phyloP scores from a whole-genome alignment of 2,329 filamentous ascomycete species.

The Cladophialophora bantiana region DNA sequence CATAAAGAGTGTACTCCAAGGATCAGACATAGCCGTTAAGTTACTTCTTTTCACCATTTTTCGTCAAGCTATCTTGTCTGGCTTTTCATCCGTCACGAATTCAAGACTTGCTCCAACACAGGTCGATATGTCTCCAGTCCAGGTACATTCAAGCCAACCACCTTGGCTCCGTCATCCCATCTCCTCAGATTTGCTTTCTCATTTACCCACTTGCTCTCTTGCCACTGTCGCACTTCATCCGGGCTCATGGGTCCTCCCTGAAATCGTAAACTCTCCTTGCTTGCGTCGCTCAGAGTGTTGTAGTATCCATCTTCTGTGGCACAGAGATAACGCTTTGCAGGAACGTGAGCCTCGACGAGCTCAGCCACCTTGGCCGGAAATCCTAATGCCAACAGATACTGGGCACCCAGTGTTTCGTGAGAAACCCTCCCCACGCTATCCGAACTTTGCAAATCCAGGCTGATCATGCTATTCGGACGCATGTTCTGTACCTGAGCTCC shows the following conservation, averaged over 20 bases:
- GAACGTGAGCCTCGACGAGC: conserved; percentile 44
- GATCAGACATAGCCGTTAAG: neutral
- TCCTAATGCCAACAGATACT: conserved; percentile 42
- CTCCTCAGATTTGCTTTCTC: conserved; percentile 41
- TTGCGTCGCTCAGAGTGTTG: conserved; percentile 42
- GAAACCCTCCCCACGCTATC: conserved; percentile 43
- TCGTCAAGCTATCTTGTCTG: neutral
- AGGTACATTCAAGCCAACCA: conserved; percentile 33
- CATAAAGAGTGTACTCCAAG: too few relatives aligned
- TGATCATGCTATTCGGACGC: neutral
- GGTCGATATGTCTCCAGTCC: conserved; percentile 18
- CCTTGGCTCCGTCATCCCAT: conserved; percentile 43
- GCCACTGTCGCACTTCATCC: conserved; percentile 35
- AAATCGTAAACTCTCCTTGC: conserved; percentile 41
- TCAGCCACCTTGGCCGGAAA: conserved; percentile 43
- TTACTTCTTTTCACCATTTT: too few relatives aligned
- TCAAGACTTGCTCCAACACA: conserved; percentile 8
- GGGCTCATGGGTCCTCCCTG: conserved; percentile 40
- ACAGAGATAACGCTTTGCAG: conserved; percentile 45
- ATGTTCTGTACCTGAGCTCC: conserved; percentile 12
- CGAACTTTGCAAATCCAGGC: neutral
- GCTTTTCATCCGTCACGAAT: neutral
- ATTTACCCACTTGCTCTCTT: conserved; percentile 38
- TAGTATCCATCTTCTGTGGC: conserved; percentile 42
- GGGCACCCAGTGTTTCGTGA: conserved; percentile 42